Evolutionary conservation across 1,284 basidiomycete species (phyloP).

Genomic region (Schizopora paradoxa): DNA sequence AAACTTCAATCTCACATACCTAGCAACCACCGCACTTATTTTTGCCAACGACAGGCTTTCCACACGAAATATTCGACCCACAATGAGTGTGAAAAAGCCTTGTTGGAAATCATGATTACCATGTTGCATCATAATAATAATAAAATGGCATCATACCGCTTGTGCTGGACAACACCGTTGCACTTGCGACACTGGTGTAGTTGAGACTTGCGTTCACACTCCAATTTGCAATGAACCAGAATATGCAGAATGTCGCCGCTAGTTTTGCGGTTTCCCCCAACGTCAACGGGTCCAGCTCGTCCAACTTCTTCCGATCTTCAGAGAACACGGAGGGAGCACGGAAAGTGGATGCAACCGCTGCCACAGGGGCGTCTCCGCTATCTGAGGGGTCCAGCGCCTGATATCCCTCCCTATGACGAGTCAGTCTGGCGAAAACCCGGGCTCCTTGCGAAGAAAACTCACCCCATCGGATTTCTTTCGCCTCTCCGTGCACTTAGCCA

Average conservation of each 20-base stretch:
- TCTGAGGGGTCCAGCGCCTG: conserved; percentile 12
- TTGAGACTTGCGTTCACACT: conserved; percentile 74
- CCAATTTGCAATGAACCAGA: conserved; percentile 95
- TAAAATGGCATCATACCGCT: conserved; percentile 54
- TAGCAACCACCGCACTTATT: conserved; percentile 74
- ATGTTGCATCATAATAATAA: conserved; percentile 2
- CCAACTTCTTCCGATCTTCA: conserved; percentile 15
- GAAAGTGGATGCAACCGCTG: conserved; percentile 12
- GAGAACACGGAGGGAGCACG: conserved; percentile 18
- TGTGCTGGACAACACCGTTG: conserved; percentile 84
- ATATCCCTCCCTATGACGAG: conserved; percentile 11
- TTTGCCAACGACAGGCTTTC: conserved; percentile 77
- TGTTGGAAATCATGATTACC: conserved; percentile 11
- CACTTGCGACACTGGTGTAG: conserved; percentile 87
- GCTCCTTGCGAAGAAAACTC: conserved; percentile 1
- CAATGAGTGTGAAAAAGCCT: conserved; percentile 92
- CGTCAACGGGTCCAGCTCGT: conserved; percentile 48
- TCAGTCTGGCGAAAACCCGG: conserved; percentile 1
- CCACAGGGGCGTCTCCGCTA: conserved; percentile 12
- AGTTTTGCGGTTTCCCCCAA: conserved; percentile 69
- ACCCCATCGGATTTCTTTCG: conserved; percentile 5
- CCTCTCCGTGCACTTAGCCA: conserved; percentile 11
- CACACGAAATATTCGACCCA: conserved; percentile 82
- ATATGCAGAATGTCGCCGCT: conserved; percentile 72
- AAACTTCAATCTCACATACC: conserved; percentile 47